Conservation (phyloP, 352 stramenopile genomes). For the Globisporangium uncinulatum region DNA sequence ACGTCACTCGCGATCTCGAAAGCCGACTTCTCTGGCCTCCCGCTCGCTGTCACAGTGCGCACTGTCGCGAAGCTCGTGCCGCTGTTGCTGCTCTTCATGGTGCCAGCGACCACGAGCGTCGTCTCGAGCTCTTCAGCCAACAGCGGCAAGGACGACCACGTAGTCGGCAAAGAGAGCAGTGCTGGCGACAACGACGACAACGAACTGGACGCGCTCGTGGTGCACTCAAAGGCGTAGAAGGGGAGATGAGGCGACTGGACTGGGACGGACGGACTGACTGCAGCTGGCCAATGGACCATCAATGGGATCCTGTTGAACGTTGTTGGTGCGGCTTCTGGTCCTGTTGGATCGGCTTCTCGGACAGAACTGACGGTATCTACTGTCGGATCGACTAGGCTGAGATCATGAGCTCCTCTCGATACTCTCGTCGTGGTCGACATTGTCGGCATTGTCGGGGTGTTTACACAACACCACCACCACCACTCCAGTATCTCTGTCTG, state of each 20-base stretch:
- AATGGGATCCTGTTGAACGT: too few species aligned
- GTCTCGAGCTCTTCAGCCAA: slow-evolving; percentile 23
- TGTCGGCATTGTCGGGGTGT: too few species aligned
- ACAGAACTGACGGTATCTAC: too few species aligned
- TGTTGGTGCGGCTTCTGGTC: too few species aligned
- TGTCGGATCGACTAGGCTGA: too few species aligned
- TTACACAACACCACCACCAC: too few species aligned
- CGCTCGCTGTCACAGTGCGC: slow-evolving; percentile 47
- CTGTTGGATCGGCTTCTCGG: too few species aligned
- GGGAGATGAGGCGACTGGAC: background rate
- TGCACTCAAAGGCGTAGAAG: slow-evolving; percentile 3
- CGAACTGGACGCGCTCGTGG: background rate
- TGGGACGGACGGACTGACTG: background rate
- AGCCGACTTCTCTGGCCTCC: slow-evolving; percentile 58
- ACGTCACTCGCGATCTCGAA: slow-evolving; percentile 72
- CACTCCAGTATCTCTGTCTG: too few species aligned
- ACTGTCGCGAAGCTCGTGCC: slow-evolving; percentile 61
- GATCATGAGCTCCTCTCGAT: too few species aligned
- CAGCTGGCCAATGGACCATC: background rate
- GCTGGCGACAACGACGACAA: background rate
- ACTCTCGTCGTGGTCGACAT: too few species aligned
- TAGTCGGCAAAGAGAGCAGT: too few species aligned
- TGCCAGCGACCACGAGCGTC: slow-evolving; percentile 64
- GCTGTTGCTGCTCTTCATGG: slow-evolving; percentile 68
- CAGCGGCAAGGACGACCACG: slow-evolving; percentile 1